These are phyloP conservation scores for Sungouiella blattae DNA, from an alignment of 805 yeast species.

Conservation along the genomic window DNA sequence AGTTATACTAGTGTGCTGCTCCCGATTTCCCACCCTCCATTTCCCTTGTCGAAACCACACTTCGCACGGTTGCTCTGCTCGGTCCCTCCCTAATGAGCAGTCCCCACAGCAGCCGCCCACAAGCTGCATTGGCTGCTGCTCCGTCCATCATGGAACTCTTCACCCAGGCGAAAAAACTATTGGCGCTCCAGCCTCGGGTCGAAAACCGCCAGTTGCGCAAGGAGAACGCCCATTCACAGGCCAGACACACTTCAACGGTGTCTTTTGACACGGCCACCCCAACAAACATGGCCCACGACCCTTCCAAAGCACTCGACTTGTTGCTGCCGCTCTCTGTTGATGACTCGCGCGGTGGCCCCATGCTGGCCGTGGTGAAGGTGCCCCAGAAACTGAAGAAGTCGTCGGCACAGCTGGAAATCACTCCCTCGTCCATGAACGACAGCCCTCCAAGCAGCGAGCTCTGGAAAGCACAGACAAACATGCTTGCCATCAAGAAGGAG, in stretches of 20 bases:
- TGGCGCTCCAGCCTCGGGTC: conserved; percentile 37
- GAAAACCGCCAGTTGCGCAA: conserved; percentile 37
- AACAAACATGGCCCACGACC: conserved; percentile 7
- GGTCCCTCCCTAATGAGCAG: too few relatives aligned
- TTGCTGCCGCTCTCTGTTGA: conserved; percentile 40
- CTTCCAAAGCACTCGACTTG: conserved; percentile 29
- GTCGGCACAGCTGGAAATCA: conserved; percentile 10
- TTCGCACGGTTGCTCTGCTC: too few relatives aligned
- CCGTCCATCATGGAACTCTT: conserved; percentile 42
- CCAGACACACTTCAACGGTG: conserved; percentile 4
- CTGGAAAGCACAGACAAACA: too few relatives aligned
- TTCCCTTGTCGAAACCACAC: too few relatives aligned
- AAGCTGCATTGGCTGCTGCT: conserved; percentile 11
- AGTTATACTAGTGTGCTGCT: too few relatives aligned
- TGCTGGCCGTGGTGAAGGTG: conserved; percentile 7
- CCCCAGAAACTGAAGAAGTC: conserved; percentile 4
- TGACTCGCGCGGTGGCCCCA: conserved; percentile 25
- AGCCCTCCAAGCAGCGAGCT: conserved; percentile 8
- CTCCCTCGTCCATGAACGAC: conserved; percentile 33
- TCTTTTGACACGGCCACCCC: neutral
- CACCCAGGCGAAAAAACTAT: conserved; percentile 37
- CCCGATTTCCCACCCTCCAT: too few relatives aligned
- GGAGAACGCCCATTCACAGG: conserved; percentile 28
- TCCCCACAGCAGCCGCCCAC: conserved; percentile 4
- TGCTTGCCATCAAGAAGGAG: conserved; percentile 18